Percentiles rank a stretch among this genome's conserved stretches.
Conservation (phyloP, 306 rosid species). For the Astragalus membranaceus region DNA sequence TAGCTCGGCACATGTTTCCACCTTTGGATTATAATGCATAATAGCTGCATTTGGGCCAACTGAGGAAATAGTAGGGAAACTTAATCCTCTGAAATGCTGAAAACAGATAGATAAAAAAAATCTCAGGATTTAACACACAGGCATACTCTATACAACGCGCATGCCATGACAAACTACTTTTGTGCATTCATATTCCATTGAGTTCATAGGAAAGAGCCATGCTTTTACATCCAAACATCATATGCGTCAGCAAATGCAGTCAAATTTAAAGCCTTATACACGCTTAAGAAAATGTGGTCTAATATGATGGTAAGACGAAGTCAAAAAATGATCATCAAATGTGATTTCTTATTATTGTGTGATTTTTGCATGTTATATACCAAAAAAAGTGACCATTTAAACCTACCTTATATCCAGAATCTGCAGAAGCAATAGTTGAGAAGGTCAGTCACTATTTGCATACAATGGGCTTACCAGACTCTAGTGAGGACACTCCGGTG, state of each 20-base stretch:
- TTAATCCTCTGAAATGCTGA: constrained; percentile 90
- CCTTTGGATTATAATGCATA: constrained; percentile 71
- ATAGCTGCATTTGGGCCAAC: constrained; percentile 99
- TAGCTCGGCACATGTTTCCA: constrained; percentile 81
- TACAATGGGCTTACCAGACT: neutral
- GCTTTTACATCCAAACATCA: neutral
- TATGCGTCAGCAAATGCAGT: neutral
- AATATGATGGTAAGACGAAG: neutral
- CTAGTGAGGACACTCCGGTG: neutral
- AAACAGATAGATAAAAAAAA: neutral
- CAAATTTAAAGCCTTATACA: neutral
- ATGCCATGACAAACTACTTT: neutral
- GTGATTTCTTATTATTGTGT: neutral
- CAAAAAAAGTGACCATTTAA: neutral
- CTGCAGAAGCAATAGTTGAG: neutral
- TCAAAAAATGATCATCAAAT: neutral
- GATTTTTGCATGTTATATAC: neutral
- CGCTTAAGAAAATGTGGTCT: neutral
- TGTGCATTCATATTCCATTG: neutral
- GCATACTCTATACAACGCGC: neutral
- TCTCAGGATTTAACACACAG: constrained; percentile 13
- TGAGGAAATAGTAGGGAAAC: constrained; percentile 95
- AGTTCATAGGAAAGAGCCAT: neutral
- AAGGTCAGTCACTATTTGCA: neutral
- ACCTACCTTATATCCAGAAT: neutral